These are phyloP conservation scores for Linum usitatissimum DNA, from an alignment of 345 rosid genomes.

Conservation along the genomic window DNA sequence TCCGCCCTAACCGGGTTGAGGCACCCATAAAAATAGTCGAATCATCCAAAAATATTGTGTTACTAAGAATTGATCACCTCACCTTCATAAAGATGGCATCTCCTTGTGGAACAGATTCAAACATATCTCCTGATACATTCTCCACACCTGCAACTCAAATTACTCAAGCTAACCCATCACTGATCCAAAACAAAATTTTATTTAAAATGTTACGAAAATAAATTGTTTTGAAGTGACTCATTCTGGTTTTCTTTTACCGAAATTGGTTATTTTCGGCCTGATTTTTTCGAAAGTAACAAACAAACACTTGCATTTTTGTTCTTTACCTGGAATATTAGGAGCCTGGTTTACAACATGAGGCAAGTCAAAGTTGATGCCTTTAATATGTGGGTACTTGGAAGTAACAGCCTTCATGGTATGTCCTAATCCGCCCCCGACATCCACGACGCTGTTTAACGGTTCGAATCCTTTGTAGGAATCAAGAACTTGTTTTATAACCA, in stretches of 20 bases:
- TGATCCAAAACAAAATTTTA: too few relatives aligned
- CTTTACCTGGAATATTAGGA: slow-evolving; percentile 28
- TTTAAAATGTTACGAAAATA: too few relatives aligned
- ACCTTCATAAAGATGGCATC: not conserved
- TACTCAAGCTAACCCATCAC: too few relatives aligned
- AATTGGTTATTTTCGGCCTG: too few relatives aligned
- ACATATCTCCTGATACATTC: not conserved
- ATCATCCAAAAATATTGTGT: too few relatives aligned
- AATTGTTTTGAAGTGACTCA: too few relatives aligned
- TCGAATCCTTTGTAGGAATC: slow-evolving; percentile 28
- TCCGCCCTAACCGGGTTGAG: too few relatives aligned
- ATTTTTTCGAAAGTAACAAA: too few relatives aligned
- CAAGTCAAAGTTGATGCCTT: slow-evolving; percentile 31
- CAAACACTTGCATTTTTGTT: too few relatives aligned
- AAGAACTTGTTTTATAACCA: slow-evolving; percentile 20
- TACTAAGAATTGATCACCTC: too few relatives aligned
- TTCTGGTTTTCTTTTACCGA: too few relatives aligned
- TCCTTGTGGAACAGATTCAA: not conserved
- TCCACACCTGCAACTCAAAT: not conserved
- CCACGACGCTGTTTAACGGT: slow-evolving; percentile 18
- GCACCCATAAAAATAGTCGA: too few relatives aligned
- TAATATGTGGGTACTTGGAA: slow-evolving; percentile 24
- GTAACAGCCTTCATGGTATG: slow-evolving; percentile 17
- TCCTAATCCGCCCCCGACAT: slow-evolving; percentile 34
- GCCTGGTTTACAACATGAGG: slow-evolving; percentile 26